Conservation (phyloP, 306 rosid species). For the Quercus parvula region DNA sequence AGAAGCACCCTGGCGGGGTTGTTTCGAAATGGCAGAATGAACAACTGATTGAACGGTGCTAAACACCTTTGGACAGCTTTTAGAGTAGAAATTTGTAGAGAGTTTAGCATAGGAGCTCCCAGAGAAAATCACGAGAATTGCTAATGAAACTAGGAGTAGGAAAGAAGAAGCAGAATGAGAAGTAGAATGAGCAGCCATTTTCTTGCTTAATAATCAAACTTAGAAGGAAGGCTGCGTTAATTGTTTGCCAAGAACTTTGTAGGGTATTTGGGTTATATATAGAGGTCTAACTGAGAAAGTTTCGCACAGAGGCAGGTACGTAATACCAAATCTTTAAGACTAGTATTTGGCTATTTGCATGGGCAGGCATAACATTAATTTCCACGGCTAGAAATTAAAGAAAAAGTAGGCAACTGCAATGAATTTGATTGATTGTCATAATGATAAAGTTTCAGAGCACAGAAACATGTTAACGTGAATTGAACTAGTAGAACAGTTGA, state of each 20-base stretch:
- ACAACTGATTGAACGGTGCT: constrained; percentile 39
- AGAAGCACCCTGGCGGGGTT: constrained; percentile 72
- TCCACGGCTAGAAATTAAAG: background rate
- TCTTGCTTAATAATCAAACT: background rate
- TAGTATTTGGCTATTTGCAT: background rate
- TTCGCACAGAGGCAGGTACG: background rate
- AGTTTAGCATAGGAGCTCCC: constrained; percentile 47
- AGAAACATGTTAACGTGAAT: background rate
- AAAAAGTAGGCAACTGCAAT: background rate
- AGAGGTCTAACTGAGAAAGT: background rate
- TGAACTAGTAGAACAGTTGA: background rate
- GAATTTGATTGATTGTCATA: background rate
- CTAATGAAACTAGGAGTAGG: background rate
- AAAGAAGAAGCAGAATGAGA: constrained; percentile 4
- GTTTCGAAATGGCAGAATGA: constrained; percentile 47
- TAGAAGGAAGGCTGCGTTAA: background rate
- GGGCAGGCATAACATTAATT: background rate
- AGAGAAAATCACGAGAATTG: constrained; percentile 25
- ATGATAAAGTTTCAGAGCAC: background rate
- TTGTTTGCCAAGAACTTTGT: background rate
- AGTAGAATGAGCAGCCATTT: constrained; percentile 30
- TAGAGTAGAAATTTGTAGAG: constrained; percentile 41
- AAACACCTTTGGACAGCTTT: constrained; percentile 58
- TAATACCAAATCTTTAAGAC: background rate
- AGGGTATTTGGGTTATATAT: background rate